Base-by-base conservation (phyloP, 2,329 filamentous ascomycete genomes). In the Curvularia verruculosa region DNA sequence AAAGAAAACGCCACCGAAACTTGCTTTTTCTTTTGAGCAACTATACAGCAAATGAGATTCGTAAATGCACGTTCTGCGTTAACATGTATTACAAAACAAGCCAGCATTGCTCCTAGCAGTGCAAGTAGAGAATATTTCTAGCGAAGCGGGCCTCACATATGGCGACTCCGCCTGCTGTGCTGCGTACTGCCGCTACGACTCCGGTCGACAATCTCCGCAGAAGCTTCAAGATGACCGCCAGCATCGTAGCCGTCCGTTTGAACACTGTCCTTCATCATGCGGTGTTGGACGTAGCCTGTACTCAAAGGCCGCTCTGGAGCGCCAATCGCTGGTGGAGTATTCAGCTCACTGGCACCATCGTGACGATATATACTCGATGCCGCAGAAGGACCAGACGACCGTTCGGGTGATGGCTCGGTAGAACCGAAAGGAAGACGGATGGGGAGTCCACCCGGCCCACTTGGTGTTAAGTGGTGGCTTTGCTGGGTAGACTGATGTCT, bases 241-340 rank as follows among this genome's bases (percentile, higher is more conserved):
- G 66, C 64, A 36, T 72, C 67, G 43, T 70, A 70, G 5, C 60
- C 63, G 19, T 75, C 70, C 6, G 65, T 70, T 24, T 74, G 73
- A 23, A 78, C 72, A 48, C 73, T 75, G 49, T 77, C 75, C 23
- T 73, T 67, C 0, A 74, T 75, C 48, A 74, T 60, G 52, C 75
- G 76, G 19, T 77, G 74, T 47, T 75, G 71, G 13, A 78, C 76
- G 37, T 71, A 75, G 5, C 76, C 76, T 3, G 74, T 77, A 52
- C 72, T 77, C 37, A 76, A 49, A 10, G 71, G 75, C 10, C 73
- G 65, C 23, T 74, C 70, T 2, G 50, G 43, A 9, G 24, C 47
- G 9, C 68, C 61, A 8, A 73, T 60, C 0, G 41, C 36, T 15
- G 58, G 63, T 29, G 71, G 68, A 3, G 53, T 58, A 7, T 67